These are phyloP conservation scores for Kuraishia hungarica DNA, from an alignment of 805 yeast species.

Conservation along the genomic window DNA sequence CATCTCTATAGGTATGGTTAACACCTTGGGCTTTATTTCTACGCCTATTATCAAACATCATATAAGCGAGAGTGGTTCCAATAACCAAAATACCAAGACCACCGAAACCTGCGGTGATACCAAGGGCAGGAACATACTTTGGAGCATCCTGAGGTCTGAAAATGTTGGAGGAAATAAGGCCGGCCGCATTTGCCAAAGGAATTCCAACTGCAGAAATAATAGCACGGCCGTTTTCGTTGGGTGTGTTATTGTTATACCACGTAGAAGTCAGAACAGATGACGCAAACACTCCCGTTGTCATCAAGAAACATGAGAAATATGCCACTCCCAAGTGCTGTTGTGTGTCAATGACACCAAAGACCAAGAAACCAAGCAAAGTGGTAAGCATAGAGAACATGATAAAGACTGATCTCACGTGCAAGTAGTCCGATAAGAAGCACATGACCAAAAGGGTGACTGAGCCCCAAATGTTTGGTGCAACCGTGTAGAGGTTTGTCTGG, in stretches of 20 bases:
- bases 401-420: constrained; percentile 28
- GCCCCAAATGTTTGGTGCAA: constrained; percentile 44
- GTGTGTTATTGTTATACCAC: constrained; percentile 39
- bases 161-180: constrained; percentile 43
- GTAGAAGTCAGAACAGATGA: constrained; percentile 41
- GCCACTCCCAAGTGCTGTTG: constrained; percentile 32
- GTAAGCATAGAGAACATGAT: constrained; percentile 27
- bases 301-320: constrained; percentile 33
- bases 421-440: constrained; percentile 33
- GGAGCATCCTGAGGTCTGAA: constrained; percentile 46
- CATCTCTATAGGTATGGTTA: constrained; percentile 27
- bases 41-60: constrained; percentile 33
- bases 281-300: constrained; percentile 41
- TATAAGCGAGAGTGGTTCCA: constrained; percentile 19
- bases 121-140: constrained; percentile 40
- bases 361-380: constrained; percentile 37
- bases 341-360: constrained; percentile 36
- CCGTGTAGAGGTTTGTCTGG: constrained; percentile 32
- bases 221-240: constrained; percentile 35
- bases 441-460: constrained; percentile 30
- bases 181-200: constrained; percentile 50
- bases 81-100: constrained; percentile 31
- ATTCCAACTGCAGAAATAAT: constrained; percentile 40
- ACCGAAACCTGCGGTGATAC: constrained; percentile 37
- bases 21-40: constrained; percentile 32